These are phyloP conservation scores for Cladosporium sp. DNA, from an alignment of 2,329 filamentous ascomycete species.

Conservation along the genomic window DNA sequence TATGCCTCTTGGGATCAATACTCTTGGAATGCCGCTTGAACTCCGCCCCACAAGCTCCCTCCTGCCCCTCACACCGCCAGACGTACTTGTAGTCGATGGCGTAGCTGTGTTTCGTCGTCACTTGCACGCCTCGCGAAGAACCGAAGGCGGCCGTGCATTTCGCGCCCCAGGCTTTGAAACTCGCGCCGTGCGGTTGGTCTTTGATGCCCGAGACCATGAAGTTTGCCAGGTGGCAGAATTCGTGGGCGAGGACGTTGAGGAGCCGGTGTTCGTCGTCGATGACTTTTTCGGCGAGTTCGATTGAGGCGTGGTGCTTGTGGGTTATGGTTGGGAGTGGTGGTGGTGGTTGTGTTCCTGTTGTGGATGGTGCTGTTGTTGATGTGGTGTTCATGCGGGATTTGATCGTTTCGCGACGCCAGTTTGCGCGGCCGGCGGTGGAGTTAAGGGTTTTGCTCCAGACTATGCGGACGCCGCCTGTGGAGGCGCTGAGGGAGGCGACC, in stretches of 20 bases:
- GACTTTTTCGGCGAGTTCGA: slow-evolving; percentile 85
- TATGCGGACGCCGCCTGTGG: slow-evolving; percentile 66
- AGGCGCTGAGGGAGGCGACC: slow-evolving; percentile 53
- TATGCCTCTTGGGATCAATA: slow-evolving; percentile 66
- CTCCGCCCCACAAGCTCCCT: slow-evolving; percentile 55
- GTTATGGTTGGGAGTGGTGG: slow-evolving; percentile 19
- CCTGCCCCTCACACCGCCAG: slow-evolving; percentile 62
- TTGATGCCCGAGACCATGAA: slow-evolving; percentile 78
- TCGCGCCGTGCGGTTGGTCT: slow-evolving; percentile 73
- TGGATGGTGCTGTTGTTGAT: slow-evolving; percentile 16
- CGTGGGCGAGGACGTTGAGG: slow-evolving; percentile 88
- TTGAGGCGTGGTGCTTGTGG: slow-evolving; percentile 57
- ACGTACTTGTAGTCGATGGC: slow-evolving; percentile 88
- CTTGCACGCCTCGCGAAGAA: slow-evolving; percentile 54
- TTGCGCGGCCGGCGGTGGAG: slow-evolving; percentile 64
- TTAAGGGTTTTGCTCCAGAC: slow-evolving; percentile 74
- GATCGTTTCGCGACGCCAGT: slow-evolving; percentile 44
- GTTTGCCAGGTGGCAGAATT: slow-evolving; percentile 90
- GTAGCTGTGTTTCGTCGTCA: slow-evolving; percentile 88
- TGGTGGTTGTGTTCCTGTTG: neutral
- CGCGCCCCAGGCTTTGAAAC: slow-evolving; percentile 74
- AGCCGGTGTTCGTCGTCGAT: slow-evolving; percentile 73
- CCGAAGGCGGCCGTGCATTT: slow-evolving; percentile 55
- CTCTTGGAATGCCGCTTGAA: slow-evolving; percentile 84
- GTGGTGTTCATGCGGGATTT: slow-evolving; percentile 22